Base-by-base conservation (phyloP, 75 land plant species). In the Chamaecyparis obtusa region DNA sequence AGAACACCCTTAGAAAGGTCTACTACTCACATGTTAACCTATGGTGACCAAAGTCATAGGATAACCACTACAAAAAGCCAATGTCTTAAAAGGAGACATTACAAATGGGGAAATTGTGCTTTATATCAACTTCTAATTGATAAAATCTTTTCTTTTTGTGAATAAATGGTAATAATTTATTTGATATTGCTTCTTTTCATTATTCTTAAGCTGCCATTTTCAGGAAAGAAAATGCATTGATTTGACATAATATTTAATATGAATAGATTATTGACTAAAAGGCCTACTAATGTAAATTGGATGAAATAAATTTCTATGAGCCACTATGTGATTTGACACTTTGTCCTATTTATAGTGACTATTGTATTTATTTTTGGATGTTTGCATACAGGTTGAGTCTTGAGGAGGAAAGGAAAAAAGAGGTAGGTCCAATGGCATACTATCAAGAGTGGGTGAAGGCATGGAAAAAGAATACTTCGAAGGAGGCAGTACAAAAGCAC, bases 361-460 rank as follows among this genome's bases (percentile, higher is more conserved):
- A 51, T 54, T 35, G 35, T 72, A 51, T 33, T 8, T 51, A 30
- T 56, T 56, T 33, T 60, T 85, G 16, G 85, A 56, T 85, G 33
- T 46, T 85, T 85, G 86, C 15, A 19, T 86, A 67, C 87, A 98
- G 99, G 83, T 86, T 98, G 76, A 87, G 90, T 85, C 93, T 91
- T 72, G 99, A 98, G 90, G 87, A 90, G 74, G 89, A 88, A 76
- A 95, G 94, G 83, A 86, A 93, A 72, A 91, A 92, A 87, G 90
- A 88, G 83, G 77, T 94, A 43, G 99, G 99, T 46, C 91, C 99
- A 21, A 21, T 96, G 71, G 99, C 99, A 80, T 98, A 96, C 85
- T 98, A 98, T 87, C 92, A 94, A 71, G 97, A 98, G 89, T 98
- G 99, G 99, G 99, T 98, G 37, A 92, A 93, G 69, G 97, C 95